phyloP scores from a whole-genome alignment of 2,329 filamentous ascomycete genomes.

The Pezicula neosporulosa region DNA sequence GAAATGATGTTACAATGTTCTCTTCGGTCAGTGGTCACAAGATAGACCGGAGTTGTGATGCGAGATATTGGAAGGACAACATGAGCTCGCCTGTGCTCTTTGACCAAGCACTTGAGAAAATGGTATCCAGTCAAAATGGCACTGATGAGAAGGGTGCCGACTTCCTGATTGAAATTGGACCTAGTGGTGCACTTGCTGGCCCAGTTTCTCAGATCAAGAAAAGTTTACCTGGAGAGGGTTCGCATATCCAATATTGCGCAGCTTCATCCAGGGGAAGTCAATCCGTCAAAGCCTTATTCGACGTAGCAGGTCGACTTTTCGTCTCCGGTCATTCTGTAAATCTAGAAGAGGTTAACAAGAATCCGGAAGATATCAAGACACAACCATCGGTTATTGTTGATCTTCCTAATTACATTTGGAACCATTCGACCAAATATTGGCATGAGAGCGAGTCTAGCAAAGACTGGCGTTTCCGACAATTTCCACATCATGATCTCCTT shows the following conservation, averaged over 20 bases:
- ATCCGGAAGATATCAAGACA: not conserved
- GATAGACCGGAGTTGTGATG: constrained; percentile 1
- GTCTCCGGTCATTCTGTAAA: constrained; percentile 2
- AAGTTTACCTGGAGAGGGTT: constrained; percentile 30
- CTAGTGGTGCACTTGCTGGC: constrained; percentile 28
- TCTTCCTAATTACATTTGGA: constrained; percentile 51
- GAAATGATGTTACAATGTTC: not conserved
- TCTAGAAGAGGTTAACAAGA: constrained; percentile 32
- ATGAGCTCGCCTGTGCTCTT: constrained; percentile 15
- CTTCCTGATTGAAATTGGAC: constrained; percentile 28
- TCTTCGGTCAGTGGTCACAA: constrained; percentile 1
- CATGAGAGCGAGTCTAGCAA: constrained; percentile 45
- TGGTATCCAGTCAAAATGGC: not conserved
- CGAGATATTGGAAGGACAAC: constrained; percentile 12
- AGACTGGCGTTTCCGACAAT: constrained; percentile 40
- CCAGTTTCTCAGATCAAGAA: constrained; percentile 24
- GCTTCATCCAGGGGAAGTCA: constrained; percentile 49
- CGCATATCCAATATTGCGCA: constrained; percentile 11
- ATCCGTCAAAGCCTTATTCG: constrained; percentile 38
- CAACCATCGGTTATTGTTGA: constrained; percentile 30
- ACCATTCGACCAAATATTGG: constrained; percentile 50
- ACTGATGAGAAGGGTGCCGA: not conserved
- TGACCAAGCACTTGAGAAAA: constrained; percentile 3
- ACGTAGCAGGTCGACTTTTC: constrained; percentile 30
- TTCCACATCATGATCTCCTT: constrained; percentile 46